Percentiles rank a stretch among this genome's conserved stretches.
phyloP scores from a whole-genome alignment of 177 flowering plant genomes.

The Vitis hybrid region DNA sequence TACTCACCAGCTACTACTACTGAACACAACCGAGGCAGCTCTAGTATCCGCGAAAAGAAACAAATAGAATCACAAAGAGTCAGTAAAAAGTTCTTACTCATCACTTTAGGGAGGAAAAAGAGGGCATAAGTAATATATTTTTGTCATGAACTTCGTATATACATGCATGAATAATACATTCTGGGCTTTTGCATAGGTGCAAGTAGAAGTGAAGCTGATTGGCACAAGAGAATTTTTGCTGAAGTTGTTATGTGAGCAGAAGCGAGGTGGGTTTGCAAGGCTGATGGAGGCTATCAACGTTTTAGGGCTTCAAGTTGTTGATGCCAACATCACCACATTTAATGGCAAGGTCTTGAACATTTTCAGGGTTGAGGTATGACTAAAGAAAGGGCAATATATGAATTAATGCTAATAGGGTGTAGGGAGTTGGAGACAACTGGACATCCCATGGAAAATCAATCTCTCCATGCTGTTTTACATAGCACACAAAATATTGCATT shows the following conservation, averaged over 20 bases:
- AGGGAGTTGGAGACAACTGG: too few species aligned
- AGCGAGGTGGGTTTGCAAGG: constrained; percentile 37
- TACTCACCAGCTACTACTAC: neutral
- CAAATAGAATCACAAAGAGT: constrained; percentile 20
- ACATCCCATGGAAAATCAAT: too few species aligned
- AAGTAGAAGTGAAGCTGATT: constrained; percentile 48
- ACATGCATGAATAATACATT: too few species aligned
- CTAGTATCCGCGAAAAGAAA: neutral
- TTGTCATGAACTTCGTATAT: too few species aligned
- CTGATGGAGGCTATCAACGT: constrained; percentile 44
- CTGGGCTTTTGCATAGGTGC: constrained; percentile 22
- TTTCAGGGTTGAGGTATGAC: constrained; percentile 44
- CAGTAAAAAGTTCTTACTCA: neutral
- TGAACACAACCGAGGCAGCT: constrained; percentile 11
- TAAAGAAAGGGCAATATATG: neutral
- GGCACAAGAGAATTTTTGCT: constrained; percentile 34
- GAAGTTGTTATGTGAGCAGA: constrained; percentile 28
- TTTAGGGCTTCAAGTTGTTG: constrained; percentile 38
- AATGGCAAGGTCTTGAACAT: constrained; percentile 38
- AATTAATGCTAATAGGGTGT: neutral
- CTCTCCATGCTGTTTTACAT: too few species aligned
- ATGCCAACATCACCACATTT: constrained; percentile 45
- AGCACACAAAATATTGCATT: too few species aligned
- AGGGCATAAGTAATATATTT: too few species aligned
- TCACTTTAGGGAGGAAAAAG: too few species aligned